Conservation (phyloP, 768 basidiomycete genomes). For the Amanita rubescens region DNA sequence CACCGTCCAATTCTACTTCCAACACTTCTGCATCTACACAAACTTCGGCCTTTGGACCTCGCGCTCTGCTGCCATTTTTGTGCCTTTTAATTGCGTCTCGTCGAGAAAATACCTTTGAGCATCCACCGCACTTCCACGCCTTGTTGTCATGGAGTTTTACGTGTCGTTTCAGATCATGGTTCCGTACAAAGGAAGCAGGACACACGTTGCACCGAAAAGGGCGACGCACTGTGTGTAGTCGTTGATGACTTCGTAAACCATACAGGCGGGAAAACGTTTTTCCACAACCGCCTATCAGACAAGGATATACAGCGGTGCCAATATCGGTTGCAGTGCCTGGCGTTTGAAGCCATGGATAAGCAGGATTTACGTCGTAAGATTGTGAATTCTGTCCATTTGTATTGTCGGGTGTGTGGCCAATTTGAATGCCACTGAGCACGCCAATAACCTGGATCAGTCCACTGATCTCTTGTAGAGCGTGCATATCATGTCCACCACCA, state of each 20-base stretch:
- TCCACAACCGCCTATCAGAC: conserved; percentile 53
- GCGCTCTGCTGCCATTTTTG: conserved; percentile 49
- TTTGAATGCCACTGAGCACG: conserved; percentile 71
- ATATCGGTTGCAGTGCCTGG: conserved; percentile 37
- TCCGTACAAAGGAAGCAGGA: conserved; percentile 70
- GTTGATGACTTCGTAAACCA: conserved; percentile 65
- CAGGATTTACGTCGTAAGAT: conserved; percentile 21
- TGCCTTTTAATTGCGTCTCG: conserved; percentile 76
- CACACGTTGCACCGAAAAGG: conserved; percentile 60
- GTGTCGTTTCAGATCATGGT: conserved; percentile 79
- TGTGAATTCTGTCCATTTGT: conserved; percentile 22
- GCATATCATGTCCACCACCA: conserved; percentile 43
- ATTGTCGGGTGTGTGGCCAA: conserved; percentile 39
- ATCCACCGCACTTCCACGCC: conserved; percentile 69
- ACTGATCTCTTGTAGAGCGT: conserved; percentile 63
- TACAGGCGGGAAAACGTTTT: conserved; percentile 68
- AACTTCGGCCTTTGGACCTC: conserved; percentile 41
- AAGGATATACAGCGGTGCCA: conserved; percentile 75
- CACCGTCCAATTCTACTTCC: conserved; percentile 47
- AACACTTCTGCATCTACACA: conserved; percentile 54
- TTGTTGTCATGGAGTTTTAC: conserved; percentile 62
- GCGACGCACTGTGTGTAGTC: conserved; percentile 54
- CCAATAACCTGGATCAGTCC: conserved; percentile 81
- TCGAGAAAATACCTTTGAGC: conserved; percentile 67
- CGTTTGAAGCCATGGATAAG: conserved; percentile 29